Base-by-base conservation (phyloP, 495 filamentous ascomycete species). In the Aspergillus funiculosus region DNA sequence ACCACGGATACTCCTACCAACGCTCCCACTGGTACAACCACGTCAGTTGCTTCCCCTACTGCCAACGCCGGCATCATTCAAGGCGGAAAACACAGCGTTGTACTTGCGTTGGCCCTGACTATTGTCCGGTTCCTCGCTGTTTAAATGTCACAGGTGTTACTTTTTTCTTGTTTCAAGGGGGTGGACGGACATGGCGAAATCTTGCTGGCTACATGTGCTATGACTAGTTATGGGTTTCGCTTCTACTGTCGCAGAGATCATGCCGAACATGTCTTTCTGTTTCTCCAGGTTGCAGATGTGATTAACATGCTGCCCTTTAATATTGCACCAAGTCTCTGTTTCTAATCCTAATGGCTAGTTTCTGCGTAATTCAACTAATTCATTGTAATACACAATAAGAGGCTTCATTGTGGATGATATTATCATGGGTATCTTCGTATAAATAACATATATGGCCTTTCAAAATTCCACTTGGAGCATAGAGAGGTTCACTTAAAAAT, bases 381-480 rank as follows among this genome's bases (percentile, higher is more conserved):
- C 20, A 25, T 28, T 30, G 19, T 20, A 38, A n/a, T 20, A 4
- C 13, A 20, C 17, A 38, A 11, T 5, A 4, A 6, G 10, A 34
- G 24, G 15, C 29, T 42, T 24, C 42, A 38, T 40, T 43, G 43
- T 54, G 40, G 30, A 43, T 43, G 21, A 35, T 51, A 20, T 48
- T 46, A 48, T 41, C 37, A 54, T 56, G 60, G 60, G 60, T 63
- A 63, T 63, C 58, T 59, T 50, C 49, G 19, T 17, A 21, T 10
- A 38, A 38, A 22, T 14, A 38, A 20, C 14, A 35, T 4, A 35
- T n/a, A n/a, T n/a, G n/a, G n/a, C n/a, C n/a, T n/a, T n/a, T n/a
- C n/a, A n/a, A n/a, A n/a, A n/a, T n/a, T n/a, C n/a, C n/a, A n/a
- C n/a, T n/a, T n/a, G n/a, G n/a, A n/a, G n/a, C n/a, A 35, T 3